Conservation (phyloP, 2,329 filamentous ascomycete genomes). For the Bipolaris sorokiniana region DNA sequence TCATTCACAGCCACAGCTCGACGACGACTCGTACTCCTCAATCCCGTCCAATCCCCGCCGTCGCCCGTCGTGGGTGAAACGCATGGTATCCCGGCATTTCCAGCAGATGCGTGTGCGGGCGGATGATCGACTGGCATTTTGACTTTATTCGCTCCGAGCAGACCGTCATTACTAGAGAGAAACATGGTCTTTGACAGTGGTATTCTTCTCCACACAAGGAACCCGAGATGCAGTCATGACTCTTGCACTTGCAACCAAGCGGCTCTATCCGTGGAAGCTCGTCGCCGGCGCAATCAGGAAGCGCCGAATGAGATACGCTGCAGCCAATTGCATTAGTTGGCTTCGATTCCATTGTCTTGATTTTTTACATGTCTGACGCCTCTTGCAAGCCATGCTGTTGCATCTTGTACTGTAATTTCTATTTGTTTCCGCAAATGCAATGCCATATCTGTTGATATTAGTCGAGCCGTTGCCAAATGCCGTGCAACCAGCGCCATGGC, state of each 20-base stretch:
- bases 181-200: neutral
- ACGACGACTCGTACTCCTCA: neutral
- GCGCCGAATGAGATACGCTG: neutral
- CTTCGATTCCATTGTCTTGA: neutral
- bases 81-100: neutral
- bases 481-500: neutral
- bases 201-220: neutral
- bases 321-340: neutral
- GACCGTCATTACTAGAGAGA: neutral
- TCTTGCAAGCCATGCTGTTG: neutral
- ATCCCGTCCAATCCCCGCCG: neutral
- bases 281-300: neutral
- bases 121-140: constrained; percentile 14
- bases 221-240: neutral
- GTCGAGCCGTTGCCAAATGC: neutral
- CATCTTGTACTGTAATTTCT: neutral
- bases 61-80: neutral
- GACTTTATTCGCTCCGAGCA: neutral
- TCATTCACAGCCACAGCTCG: constrained; percentile 1
- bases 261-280: neutral
- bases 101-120: constrained; percentile 11
- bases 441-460: neutral
- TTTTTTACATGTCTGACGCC: neutral
- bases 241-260: neutral
- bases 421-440: neutral